Percentiles rank a stretch among this genome's conserved stretches.
phyloP scores from a whole-genome alignment of 257 asterid genomes.

The Fraxinus cuspidata region DNA sequence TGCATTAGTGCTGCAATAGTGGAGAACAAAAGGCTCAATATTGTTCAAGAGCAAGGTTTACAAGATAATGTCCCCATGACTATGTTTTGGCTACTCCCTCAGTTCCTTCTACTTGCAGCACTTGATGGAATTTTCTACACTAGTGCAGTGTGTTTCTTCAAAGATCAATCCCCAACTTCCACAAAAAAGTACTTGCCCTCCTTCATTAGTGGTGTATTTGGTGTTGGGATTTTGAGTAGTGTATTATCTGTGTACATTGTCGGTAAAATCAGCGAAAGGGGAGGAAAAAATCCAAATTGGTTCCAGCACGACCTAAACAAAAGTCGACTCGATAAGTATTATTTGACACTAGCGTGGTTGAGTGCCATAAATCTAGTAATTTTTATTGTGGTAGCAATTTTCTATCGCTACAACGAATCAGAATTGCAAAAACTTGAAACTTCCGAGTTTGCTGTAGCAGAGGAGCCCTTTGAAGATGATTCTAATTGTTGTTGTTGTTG shows the following conservation, averaged over 20 bases:
- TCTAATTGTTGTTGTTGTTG: not conserved
- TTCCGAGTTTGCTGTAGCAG: not conserved
- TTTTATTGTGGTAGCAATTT: conserved; percentile 26
- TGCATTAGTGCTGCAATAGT: conserved; percentile 54
- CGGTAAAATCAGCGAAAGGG: conserved; percentile 47
- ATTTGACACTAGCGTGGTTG: conserved; percentile 50
- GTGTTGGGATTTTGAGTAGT: conserved; percentile 49
- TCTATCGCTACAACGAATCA: not conserved
- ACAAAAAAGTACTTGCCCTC: conserved; percentile 30
- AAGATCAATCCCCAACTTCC: conserved; percentile 28
- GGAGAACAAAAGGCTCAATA: conserved; percentile 42
- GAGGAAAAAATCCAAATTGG: conserved; percentile 45
- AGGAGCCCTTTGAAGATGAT: not conserved
- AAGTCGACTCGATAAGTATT: conserved; percentile 64
- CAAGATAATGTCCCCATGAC: conserved; percentile 48
- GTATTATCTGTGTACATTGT: conserved; percentile 44
- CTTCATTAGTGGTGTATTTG: conserved; percentile 34
- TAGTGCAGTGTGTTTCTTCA: conserved; percentile 34
- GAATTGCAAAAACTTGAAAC: not conserved
- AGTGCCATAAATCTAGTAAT: conserved; percentile 41
- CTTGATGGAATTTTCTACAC: conserved; percentile 35
- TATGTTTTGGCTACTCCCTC: conserved; percentile 49
- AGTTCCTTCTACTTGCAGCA: conserved; percentile 50
- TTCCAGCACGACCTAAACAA: conserved; percentile 47
- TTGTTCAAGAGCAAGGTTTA: conserved; percentile 29